Evolutionary conservation across 2,329 filamentous ascomycete genomes (phyloP).

Genomic region (Penicillium sp.): DNA sequence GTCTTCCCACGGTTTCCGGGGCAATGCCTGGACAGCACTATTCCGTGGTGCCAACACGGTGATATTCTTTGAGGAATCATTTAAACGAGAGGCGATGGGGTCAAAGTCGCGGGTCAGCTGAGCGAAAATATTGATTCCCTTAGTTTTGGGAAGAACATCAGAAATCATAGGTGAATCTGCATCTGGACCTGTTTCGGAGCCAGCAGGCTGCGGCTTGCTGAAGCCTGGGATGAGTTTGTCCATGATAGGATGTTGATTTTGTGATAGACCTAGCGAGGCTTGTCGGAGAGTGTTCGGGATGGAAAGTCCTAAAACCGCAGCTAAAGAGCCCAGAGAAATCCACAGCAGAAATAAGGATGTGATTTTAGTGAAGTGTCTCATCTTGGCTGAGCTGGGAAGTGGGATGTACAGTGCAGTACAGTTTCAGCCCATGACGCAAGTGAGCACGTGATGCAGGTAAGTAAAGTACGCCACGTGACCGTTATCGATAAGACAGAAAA

Average conservation of each 20-base stretch:
- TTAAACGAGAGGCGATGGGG: conserved; percentile 66
- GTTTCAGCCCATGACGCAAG: conserved; percentile 25
- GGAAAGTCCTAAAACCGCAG: conserved; percentile 16
- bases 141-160: conserved; percentile 79
- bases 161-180: conserved; percentile 64
- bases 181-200: conserved; percentile 12
- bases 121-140: conserved; percentile 80
- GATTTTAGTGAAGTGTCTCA: conserved; percentile 11
- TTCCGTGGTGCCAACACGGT: conserved; percentile 89
- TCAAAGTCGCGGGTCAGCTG: conserved; percentile 75
- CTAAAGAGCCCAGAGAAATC: conserved; percentile 4
- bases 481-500: conserved; percentile 38
- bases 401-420: conserved; percentile 2
- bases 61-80: conserved; percentile 66
- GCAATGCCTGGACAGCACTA: conserved; percentile 72
- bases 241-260: conserved; percentile 29
- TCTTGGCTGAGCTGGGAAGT: conserved; percentile 13
- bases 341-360: conserved; percentile 13
- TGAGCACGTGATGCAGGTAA: conserved; percentile 22
- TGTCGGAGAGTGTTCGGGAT: conserved; percentile 7
- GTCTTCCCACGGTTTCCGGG: conserved; percentile 73
- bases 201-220: conserved; percentile 21
- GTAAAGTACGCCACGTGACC: conserved; percentile 25
- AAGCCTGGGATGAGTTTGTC: conserved; percentile 22
- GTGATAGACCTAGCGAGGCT: conserved; percentile 10